A percentile compares a stretch with the other conserved stretches of the same genome.
Conservation (phyloP, 257 asterid genomes). For the Solanum paucissectum region DNA sequence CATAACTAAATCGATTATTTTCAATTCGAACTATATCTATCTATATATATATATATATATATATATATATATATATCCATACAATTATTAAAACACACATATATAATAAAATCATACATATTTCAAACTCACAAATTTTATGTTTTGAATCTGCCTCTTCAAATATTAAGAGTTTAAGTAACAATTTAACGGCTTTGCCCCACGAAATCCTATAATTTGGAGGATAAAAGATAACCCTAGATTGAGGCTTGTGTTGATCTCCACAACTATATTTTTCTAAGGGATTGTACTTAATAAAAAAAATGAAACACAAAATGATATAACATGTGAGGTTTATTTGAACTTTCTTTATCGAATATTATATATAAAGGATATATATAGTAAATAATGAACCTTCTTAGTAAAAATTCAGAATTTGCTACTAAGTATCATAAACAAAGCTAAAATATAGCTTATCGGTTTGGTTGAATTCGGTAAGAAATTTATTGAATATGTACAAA, state of each 20-base stretch:
- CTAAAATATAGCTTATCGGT: background rate
- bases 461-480: background rate
- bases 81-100: too few species aligned
- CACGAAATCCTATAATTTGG: too few species aligned
- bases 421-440: background rate
- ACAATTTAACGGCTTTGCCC: too few species aligned
- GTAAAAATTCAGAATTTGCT: background rate
- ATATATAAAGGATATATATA: too few species aligned
- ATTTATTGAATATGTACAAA: background rate
- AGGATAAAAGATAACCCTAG: background rate
- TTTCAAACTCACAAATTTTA: too few species aligned
- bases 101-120: too few species aligned
- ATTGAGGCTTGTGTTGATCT: background rate
- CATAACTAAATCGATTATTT: background rate
- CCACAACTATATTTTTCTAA: background rate
- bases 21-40: background rate
- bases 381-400: background rate
- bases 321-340: background rate
- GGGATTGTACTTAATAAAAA: too few species aligned
- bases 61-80: background rate
- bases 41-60: background rate
- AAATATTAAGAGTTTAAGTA: too few species aligned
- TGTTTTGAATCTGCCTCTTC: too few species aligned
- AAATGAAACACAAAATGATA: background rate
- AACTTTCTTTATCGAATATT: too few species aligned